These are phyloP conservation scores for Paramecium sonneborni DNA, from an alignment of 73 alveolate species.

Conservation along the genomic window DNA sequence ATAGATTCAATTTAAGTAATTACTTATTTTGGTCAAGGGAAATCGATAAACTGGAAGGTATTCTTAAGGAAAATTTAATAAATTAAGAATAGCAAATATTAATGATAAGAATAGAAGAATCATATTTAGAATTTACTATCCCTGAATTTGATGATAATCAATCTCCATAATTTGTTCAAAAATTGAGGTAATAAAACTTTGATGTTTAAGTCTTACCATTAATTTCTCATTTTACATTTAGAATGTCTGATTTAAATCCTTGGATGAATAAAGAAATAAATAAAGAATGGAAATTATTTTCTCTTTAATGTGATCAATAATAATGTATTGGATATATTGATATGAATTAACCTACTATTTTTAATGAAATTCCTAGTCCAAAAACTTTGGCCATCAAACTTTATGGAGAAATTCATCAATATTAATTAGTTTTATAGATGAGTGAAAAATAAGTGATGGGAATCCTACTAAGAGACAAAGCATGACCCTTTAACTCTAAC, in stretches of 20 bases:
- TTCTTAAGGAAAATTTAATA: neutral
- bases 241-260: slow-evolving; percentile 29
- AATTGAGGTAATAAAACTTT: neutral
- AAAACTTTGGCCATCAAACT: neutral
- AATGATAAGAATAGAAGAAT: neutral
- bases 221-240: slow-evolving; percentile 13
- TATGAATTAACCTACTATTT: neutral
- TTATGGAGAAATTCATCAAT: slow-evolving; percentile 41
- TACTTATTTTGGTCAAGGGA: neutral
- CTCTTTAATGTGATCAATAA: neutral
- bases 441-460: slow-evolving; percentile 17
- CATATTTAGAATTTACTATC: slow-evolving; percentile 17
- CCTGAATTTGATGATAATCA: slow-evolving; percentile 40
- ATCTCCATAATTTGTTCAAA: neutral
- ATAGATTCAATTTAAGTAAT: neutral
- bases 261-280: slow-evolving; percentile 28
- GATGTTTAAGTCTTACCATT: slow-evolving; percentile 9
- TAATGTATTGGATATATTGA: neutral
- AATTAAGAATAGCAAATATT: neutral
- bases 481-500: neutral
- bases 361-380: neutral
- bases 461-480: slow-evolving; percentile 10
- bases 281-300: slow-evolving; percentile 52
- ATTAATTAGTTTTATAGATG: neutral
- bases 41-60: neutral